Percentiles rank a stretch among this genome's conserved stretches.
Conservation (phyloP, 257 asterid genomes). For the Solanum infundibuliforme region DNA sequence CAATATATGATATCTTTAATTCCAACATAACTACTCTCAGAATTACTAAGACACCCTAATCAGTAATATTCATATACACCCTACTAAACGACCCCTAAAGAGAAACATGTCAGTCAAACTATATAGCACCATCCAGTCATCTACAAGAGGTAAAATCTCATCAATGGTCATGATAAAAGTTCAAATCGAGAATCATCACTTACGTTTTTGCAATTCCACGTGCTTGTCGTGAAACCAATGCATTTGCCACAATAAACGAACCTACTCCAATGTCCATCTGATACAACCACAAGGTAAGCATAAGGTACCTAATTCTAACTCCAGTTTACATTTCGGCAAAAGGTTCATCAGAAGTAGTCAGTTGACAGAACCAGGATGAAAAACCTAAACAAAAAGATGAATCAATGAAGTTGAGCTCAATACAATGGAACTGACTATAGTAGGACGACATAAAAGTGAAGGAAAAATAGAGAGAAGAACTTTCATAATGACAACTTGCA, state of each 20-base stretch:
- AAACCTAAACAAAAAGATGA: not conserved
- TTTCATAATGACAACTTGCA: not conserved
- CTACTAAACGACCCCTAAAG: not conserved
- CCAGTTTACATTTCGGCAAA: not conserved
- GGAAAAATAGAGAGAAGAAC: not conserved
- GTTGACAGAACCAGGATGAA: not conserved
- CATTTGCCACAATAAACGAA: slow-evolving; percentile 76
- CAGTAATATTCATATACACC: not conserved
- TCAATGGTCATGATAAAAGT: not conserved
- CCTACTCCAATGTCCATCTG: slow-evolving; percentile 99
- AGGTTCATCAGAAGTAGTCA: not conserved
- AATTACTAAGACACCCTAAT: not conserved
- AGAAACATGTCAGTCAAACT: not conserved
- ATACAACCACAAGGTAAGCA: not conserved
- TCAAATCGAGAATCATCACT: slow-evolving; percentile 9
- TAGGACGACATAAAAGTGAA: not conserved
- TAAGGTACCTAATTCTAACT: not conserved
- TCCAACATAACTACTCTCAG: not conserved
- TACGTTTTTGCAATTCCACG: slow-evolving; percentile 59
- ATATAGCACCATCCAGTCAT: not conserved
- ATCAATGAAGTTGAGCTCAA: not conserved
- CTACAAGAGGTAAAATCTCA: not conserved
- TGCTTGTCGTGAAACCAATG: slow-evolving; percentile 84
- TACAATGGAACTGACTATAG: not conserved
- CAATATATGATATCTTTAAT: not conserved